Conservation (phyloP, 495 filamentous ascomycete genomes). For the Aspergillus cavernicola region DNA sequence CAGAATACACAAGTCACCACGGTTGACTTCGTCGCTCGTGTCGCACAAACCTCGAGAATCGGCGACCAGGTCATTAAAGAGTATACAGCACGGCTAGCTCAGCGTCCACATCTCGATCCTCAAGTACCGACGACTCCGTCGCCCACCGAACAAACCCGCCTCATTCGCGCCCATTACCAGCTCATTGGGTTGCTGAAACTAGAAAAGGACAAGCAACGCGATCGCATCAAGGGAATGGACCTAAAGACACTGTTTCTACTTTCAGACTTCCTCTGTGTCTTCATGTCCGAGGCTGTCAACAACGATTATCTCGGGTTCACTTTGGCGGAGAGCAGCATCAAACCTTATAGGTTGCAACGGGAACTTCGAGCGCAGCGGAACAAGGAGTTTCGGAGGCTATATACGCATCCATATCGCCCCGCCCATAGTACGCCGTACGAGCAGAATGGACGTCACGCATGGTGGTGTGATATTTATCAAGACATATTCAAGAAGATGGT, state of each 20-base stretch:
- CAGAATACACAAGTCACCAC: background rate
- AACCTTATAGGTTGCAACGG: background rate
- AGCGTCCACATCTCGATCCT: background rate
- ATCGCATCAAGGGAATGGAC: slow-evolving; percentile 2
- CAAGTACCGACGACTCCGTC: background rate
- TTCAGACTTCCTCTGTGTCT: slow-evolving; percentile 6
- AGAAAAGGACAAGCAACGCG: background rate
- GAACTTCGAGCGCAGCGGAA: background rate
- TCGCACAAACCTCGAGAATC: background rate
- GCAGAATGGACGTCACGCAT: background rate
- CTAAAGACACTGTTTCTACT: background rate
- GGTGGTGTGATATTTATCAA: slow-evolving; percentile 11
- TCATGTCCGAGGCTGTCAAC: background rate
- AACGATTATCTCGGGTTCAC: background rate
- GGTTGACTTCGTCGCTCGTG: background rate
- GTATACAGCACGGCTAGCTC: background rate
- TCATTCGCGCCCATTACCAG: slow-evolving; percentile 3
- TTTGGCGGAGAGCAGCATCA: background rate
- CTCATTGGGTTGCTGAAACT: background rate
- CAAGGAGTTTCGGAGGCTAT: background rate
- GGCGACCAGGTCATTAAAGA: background rate
- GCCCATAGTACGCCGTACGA: background rate
- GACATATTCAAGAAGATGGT: slow-evolving; percentile 2
- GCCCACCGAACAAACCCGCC: background rate
- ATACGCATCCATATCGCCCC: background rate